Evolutionary conservation across 2,329 filamentous ascomycete species (phyloP).

Genomic region (Aspergillus versicolor): DNA sequence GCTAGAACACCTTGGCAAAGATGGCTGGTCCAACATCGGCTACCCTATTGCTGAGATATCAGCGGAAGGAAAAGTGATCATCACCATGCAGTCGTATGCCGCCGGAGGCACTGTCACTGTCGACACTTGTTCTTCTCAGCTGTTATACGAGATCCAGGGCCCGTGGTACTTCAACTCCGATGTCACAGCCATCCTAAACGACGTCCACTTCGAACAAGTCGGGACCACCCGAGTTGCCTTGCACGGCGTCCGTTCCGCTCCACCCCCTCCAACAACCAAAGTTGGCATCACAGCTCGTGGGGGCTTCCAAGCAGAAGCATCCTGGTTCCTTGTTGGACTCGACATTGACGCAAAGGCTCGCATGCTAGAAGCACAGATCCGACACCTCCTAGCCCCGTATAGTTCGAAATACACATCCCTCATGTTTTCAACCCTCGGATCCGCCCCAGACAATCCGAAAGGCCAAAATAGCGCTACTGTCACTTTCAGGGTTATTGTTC

Average conservation of each 20-base stretch:
- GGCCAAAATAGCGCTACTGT: slow-evolving; percentile 46
- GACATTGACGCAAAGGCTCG: slow-evolving; percentile 48
- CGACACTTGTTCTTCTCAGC: slow-evolving; percentile 53
- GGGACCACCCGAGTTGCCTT: slow-evolving; percentile 51
- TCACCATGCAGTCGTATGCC: slow-evolving; percentile 44
- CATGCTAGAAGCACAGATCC: slow-evolving; percentile 49
- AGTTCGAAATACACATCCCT: slow-evolving; percentile 33
- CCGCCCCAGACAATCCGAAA: slow-evolving; percentile 31
- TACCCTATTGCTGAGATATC: slow-evolving; percentile 50
- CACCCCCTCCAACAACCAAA: slow-evolving; percentile 54
- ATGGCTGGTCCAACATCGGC: slow-evolving; percentile 46
- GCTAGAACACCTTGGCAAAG: slow-evolving; percentile 24
- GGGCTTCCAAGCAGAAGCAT: slow-evolving; percentile 49
- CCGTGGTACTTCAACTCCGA: slow-evolving; percentile 59
- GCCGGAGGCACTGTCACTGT: slow-evolving; percentile 45
- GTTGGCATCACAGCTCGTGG: slow-evolving; percentile 48
- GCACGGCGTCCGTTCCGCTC: slow-evolving; percentile 43
- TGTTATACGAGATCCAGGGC: slow-evolving; percentile 57
- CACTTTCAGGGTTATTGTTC: slow-evolving; percentile 44
- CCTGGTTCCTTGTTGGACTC: slow-evolving; percentile 46
- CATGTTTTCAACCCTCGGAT: slow-evolving; percentile 32
- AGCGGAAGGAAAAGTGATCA: slow-evolving; percentile 39
- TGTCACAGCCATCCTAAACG: slow-evolving; percentile 53
- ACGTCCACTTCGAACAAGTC: slow-evolving; percentile 54
- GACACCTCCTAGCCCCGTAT: slow-evolving; percentile 35